phyloP scores from a whole-genome alignment of 257 asterid genomes.

The Solanum dulcamara region DNA sequence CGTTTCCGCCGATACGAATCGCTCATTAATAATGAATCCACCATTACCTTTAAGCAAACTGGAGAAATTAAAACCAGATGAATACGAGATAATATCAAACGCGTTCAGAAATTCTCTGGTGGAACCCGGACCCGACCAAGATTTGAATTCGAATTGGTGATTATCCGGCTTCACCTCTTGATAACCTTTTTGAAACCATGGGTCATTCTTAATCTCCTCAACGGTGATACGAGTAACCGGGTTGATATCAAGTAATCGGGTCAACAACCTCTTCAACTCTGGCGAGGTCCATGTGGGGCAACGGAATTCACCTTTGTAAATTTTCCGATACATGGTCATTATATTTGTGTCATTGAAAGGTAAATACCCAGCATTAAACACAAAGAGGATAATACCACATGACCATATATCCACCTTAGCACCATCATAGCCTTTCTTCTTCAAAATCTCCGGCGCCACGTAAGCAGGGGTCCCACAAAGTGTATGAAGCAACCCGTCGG shows the following conservation, averaged over 20 bases:
- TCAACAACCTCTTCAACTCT: conserved; percentile 20
- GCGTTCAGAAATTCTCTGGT: conserved; percentile 10
- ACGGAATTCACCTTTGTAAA: conserved; percentile 37
- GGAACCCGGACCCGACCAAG: neutral
- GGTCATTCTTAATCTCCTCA: conserved; percentile 33
- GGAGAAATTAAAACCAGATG: conserved; percentile 30
- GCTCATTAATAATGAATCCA: conserved; percentile 2
- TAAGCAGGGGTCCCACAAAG: conserved; percentile 47
- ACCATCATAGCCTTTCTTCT: conserved; percentile 37
- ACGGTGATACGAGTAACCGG: conserved; percentile 48
- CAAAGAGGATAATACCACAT: conserved; percentile 37
- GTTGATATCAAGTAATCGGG: conserved; percentile 26
- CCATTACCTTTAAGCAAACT: conserved; percentile 2
- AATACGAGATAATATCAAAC: conserved; percentile 26
- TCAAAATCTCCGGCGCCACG: conserved; percentile 40
- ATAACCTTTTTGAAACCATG: conserved; percentile 38
- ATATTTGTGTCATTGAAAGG: conserved; percentile 39
- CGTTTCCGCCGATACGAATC: conserved; percentile 11
- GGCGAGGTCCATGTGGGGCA: conserved; percentile 48
- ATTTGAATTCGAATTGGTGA: neutral
- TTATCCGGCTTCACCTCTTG: neutral
- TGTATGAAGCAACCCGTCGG: conserved; percentile 31
- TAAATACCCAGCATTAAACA: conserved; percentile 37
- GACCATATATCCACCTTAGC: conserved; percentile 45
- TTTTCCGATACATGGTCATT: conserved; percentile 38